Conservation (phyloP, 2,329 filamentous ascomycete species). For the Beauveria medogensis region DNA sequence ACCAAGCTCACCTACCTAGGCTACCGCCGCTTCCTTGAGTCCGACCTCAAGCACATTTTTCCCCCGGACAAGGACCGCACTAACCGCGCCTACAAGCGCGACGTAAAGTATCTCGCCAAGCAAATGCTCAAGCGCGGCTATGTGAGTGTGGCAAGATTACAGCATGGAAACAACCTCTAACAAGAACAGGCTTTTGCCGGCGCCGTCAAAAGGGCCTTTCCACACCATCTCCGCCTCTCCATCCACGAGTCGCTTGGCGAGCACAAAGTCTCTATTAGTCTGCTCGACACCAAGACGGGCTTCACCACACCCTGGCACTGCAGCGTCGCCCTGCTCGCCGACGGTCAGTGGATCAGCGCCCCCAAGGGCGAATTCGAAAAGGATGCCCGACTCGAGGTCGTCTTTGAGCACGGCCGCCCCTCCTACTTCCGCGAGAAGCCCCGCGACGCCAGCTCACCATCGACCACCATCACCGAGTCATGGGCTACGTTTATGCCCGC, state of each 20-base stretch:
- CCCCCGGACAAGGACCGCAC: conserved; percentile 16
- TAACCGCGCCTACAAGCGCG: conserved; percentile 18
- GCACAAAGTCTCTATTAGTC: conserved; percentile 21
- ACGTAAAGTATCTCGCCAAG: conserved; percentile 22
- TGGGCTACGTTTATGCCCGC: conserved; percentile 6
- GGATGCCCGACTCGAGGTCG: conserved; percentile 16
- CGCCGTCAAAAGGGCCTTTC: conserved; percentile 20
- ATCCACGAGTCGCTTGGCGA: conserved; percentile 22
- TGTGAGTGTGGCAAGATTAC: conserved; percentile 13
- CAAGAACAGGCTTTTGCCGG: conserved; percentile 21
- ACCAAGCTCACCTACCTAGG: conserved; percentile 23
- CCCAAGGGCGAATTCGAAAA: conserved; percentile 20
- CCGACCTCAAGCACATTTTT: conserved; percentile 22
- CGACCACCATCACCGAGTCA: neutral
- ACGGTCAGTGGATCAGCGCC: conserved; percentile 20
- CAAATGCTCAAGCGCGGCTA: conserved; percentile 24
- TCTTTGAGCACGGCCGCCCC: conserved; percentile 18
- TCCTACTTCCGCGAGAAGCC: conserved; percentile 17
- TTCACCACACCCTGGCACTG: conserved; percentile 28
- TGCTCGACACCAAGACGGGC: conserved; percentile 22
- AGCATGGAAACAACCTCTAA: neutral
- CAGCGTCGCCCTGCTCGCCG: conserved; percentile 15
- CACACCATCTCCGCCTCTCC: conserved; percentile 21
- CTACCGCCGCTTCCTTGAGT: conserved; percentile 22
- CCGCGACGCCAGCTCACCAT: neutral